Evolutionary conservation across 2,329 filamentous ascomycete species (phyloP), one percentile per base, ranked within the genome.

Genomic region (Neonectria hederae): DNA sequence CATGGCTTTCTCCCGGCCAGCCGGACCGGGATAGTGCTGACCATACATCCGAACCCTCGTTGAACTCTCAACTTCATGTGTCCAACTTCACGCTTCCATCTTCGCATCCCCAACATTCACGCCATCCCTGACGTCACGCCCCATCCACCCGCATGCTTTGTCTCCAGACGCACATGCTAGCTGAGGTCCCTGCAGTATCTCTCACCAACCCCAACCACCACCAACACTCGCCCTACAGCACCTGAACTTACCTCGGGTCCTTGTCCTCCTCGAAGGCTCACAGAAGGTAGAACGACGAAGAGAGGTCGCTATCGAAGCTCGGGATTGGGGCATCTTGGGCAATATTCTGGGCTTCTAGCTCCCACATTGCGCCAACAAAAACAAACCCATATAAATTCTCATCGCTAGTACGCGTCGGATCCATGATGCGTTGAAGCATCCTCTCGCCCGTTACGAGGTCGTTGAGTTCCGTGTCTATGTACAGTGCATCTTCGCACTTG

Each of bases 61-160:
- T 35, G 59, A 68, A 49, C 49, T 30, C 51, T 46, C 53, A 45
- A 35, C 48, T 54, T 45, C 48, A 28, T 14, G 35, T 17, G 10
- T 26, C 48, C 40, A 63, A 22, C 66, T 54, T 13, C 24, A 19
- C 53, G 24, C 54, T 54, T 24, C 56, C 38, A 19, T 45, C 45
- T 61, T 67, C 26, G 35, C 63, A 58, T 67, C 69, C 70, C 66
- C 68, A 72, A 71, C 70, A 71, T 62, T 71, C 62, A 59, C 55
- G 60, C 40, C 63, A 53, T 22, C 58, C 65, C 68, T 65, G 54
- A 71, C 55, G 65, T 72, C 67, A 65, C 66, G 30, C 24, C 46
- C 57, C 28, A 54, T 48, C 51, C 54, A 56, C 52, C 40, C 54
- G 53, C 55, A 53, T 38, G 56, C 53, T 46, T 21, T 45, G 6